Base-by-base conservation (phyloP, 1,284 basidiomycete genomes). In the Paramarasmius palmivorus region DNA sequence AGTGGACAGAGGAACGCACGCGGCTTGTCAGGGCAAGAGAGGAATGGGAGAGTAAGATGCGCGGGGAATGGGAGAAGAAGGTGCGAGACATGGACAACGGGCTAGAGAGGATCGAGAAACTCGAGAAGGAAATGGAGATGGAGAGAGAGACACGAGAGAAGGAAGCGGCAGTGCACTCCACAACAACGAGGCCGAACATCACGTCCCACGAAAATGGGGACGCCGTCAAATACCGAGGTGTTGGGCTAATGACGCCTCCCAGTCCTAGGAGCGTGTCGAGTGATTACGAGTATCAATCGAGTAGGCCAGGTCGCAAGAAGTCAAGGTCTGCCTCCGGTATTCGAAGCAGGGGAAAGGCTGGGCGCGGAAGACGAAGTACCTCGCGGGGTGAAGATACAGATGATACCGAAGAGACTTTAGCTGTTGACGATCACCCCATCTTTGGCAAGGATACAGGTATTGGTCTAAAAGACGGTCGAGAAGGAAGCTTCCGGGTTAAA, bases 1-100 rank as follows among this genome's bases (percentile, higher is more conserved):
- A 90, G 48, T 94, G 94, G 92, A 79, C 79, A 5, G 74, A 82
- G 22, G 95, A 97, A 70, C 79, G 93, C 2, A 88, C 90, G 58
- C 77, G 90, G 29, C 75, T 97, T 6, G 36, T 20, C 22, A 50
- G 10, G 36, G 38, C 35, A 17, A 38, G 48, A 39, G 48, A 39
- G 23, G 38, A 39, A 39, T 29, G 48, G 38, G 48, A 50, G 36
- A 50, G 20, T 22, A 38, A 29, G 48, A 50, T 37, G 38, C 23
- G 15, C 23, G 38, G 36, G 14, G 38, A 39, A 36, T 95, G 92
- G 89, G 95, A 97, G 77, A 67, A 15, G 54, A 70, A 61, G 63
- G 69, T 64, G 53, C 68, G 64, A 12, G 56, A 51, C 51, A 69
- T 69, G 15, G 82, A 79, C 57, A 69, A 70, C 0, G 74, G 80